Percentiles rank a stretch among this genome's conserved stretches.
Conservation (phyloP, 441 rosid species). For the Sinapis alba region DNA sequence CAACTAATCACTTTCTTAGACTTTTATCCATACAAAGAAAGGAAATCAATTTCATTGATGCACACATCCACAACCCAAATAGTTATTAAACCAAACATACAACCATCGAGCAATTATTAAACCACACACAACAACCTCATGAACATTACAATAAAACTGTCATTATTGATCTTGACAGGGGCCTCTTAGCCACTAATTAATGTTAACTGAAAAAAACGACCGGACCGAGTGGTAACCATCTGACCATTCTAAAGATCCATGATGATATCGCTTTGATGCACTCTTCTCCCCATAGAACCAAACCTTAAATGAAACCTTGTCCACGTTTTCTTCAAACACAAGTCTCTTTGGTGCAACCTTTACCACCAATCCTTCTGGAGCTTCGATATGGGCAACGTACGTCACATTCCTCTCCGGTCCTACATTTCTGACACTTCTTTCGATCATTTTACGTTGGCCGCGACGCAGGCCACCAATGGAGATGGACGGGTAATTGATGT, state of each 20-base stretch:
- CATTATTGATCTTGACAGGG: neutral
- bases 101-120: neutral
- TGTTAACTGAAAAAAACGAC: constrained; percentile 52
- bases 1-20: too few relatives aligned
- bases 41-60: neutral
- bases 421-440: constrained; percentile 64
- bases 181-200: constrained; percentile 33
- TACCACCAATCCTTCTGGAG: constrained; percentile 58
- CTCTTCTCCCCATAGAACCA: constrained; percentile 44
- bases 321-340: constrained; percentile 40
- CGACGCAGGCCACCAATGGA: constrained; percentile 56
- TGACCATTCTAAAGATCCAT: constrained; percentile 64
- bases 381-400: constrained; percentile 45
- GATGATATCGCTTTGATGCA: constrained; percentile 56
- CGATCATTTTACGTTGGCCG: constrained; percentile 37
- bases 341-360: constrained; percentile 53
- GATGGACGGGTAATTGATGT: constrained; percentile 76
- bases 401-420: constrained; percentile 56
- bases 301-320: constrained; percentile 46
- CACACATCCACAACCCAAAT: neutral
- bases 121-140: neutral
- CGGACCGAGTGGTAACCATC: constrained; percentile 54
- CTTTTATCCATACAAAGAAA: too few relatives aligned
- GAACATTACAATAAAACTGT: neutral
- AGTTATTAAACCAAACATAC: neutral